Percentiles rank a stretch among this genome's conserved stretches.
Conservation (phyloP, 2,329 filamentous ascomycete species). For the Colletotrichum sp. region DNA sequence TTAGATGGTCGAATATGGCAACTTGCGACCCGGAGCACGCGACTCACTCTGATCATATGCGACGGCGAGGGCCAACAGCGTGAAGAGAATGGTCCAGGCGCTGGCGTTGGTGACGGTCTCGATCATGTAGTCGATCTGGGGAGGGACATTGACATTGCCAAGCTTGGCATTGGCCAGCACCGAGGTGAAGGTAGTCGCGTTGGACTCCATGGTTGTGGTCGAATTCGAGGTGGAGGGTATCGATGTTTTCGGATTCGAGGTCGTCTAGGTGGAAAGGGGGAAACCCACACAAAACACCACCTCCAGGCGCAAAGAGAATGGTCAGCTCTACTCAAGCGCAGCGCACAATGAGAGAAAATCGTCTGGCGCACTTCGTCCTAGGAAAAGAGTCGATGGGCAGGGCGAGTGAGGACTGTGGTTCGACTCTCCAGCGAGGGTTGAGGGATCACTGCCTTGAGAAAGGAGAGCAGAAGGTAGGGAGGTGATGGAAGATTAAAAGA, state of each 20-base stretch:
- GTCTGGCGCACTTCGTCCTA: background rate
- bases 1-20: background rate
- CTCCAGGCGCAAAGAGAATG: background rate
- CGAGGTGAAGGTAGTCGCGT: conserved; percentile 74
- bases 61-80: conserved; percentile 73
- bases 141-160: conserved; percentile 53
- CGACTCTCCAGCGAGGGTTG: conserved; percentile 11
- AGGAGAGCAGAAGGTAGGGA: background rate
- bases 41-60: conserved; percentile 89
- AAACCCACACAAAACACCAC: background rate
- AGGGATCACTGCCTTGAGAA: background rate
- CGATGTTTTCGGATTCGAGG: background rate
- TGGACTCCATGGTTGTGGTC: conserved; percentile 51
- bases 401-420: background rate
- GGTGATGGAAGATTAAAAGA: conserved; percentile 11
- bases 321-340: background rate
- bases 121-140: conserved; percentile 61
- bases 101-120: conserved; percentile 61
- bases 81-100: conserved; percentile 67
- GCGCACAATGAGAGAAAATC: background rate
- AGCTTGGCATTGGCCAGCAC: conserved; percentile 67
- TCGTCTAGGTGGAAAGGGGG: background rate
- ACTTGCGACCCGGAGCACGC: background rate
- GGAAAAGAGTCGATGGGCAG: background rate
- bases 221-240: background rate